Evolutionary conservation across 306 rosid genomes (phyloP).

Genomic region (Acacia melanoxylon): DNA sequence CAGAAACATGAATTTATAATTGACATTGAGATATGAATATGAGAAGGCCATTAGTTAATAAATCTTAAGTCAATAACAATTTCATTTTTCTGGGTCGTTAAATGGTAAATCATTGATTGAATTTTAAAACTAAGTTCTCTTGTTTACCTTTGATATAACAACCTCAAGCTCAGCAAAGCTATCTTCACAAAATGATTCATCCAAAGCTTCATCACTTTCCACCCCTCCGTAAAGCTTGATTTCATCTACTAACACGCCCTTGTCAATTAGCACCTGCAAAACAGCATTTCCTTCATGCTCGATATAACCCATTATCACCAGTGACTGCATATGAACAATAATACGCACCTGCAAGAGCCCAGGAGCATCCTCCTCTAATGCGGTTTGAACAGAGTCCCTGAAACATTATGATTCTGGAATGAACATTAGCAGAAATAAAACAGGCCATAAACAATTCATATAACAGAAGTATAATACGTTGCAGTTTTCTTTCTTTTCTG

Average conservation of each 20-base stretch:
- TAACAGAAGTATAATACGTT: constrained; percentile 52
- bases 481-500: constrained; percentile 76
- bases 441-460: background rate
- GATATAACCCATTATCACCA: constrained; percentile 23
- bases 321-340: constrained; percentile 31
- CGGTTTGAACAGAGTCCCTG: constrained; percentile 84
- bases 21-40: constrained; percentile 26
- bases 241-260: constrained; percentile 73
- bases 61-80: constrained; percentile 1
- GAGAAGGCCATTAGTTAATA: background rate
- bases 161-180: constrained; percentile 73
- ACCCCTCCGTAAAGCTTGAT: constrained; percentile 82
- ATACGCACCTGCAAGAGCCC: constrained; percentile 82
- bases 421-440: constrained; percentile 20
- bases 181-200: constrained; percentile 67
- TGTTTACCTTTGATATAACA: constrained; percentile 72
- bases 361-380: constrained; percentile 95
- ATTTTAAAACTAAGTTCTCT: constrained; percentile 11
- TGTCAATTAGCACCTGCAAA: constrained; percentile 72
- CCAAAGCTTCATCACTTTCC: constrained; percentile 64
- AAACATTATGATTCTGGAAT: constrained; percentile 20
- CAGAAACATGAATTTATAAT: background rate
- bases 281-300: constrained; percentile 35
- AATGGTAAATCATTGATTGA: constrained; percentile 20
- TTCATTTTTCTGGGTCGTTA: constrained; percentile 22